Evolutionary conservation across 2,329 filamentous ascomycete genomes (phyloP), one percentile per base, ranked within the genome.

Genomic region (Talaromyces rugulosus): DNA sequence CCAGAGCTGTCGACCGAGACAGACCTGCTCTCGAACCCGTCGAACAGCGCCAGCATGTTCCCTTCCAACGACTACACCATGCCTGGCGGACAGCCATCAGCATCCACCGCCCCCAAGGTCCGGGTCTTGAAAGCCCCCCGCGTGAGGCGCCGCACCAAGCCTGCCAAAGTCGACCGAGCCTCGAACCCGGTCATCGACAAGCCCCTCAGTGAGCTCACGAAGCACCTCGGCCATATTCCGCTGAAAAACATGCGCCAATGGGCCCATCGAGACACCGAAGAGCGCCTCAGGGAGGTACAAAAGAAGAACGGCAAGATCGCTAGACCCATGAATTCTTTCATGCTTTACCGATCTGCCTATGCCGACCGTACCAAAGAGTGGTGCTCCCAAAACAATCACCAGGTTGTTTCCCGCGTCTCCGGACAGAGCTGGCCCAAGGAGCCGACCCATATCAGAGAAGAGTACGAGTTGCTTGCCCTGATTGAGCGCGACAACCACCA

Each of bases 251-350:
- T 97, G 78, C 86, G 89, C 58, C 81, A 82, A 30, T 96, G 90
- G 81, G 92, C 96, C 40, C 86, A 89, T 69, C 85, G 94, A 57
- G 81, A 89, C 9, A 77, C 81, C 1, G 87, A 91, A 61, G 82
- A 83, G 6, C 85, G 94, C 61, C 81, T 81, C 56, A 77, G 80
- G 60, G 92, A 96, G 74, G 87, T 89, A 9, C 83, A 86, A 51
- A 84, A 85, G 68, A 91, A 88, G 69, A 80, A 87, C 40, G 90
- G 90, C 30, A 92, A 93, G 73, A 85, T 98, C 67, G 92, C 94
- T 70, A 85, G 95, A 33, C 93, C 95, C 2, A 96, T 97, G 89
- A 99, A 99, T 75, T 94, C 91, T 0, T 99, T 98, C 80, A 96
- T 99, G 89, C 82, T 99, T 57, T 99, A 99, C 75, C 89, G 95